Conservation (phyloP, 768 basidiomycete species). For the Coprinopsis marcescibilis region DNA sequence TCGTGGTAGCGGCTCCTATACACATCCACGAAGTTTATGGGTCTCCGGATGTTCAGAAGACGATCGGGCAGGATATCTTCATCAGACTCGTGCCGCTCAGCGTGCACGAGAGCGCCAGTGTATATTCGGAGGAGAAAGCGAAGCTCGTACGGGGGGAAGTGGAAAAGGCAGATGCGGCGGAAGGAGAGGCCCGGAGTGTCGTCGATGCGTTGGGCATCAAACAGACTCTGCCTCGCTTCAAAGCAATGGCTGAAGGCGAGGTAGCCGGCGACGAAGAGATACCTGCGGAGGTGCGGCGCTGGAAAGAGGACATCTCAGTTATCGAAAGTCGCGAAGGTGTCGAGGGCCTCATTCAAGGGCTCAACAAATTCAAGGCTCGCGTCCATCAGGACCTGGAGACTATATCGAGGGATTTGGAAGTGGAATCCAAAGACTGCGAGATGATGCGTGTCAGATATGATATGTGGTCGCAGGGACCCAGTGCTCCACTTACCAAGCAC, state of each 20-base stretch:
- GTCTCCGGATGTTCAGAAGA: constrained; percentile 85
- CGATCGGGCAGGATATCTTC: constrained; percentile 92
- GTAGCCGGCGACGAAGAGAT: constrained; percentile 61
- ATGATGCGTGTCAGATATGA: constrained; percentile 81
- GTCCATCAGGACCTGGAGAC: constrained; percentile 59
- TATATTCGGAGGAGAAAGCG: constrained; percentile 99
- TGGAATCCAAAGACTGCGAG: constrained; percentile 86
- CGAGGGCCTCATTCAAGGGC: constrained; percentile 53
- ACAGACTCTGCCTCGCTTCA: constrained; percentile 61
- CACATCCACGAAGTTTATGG: constrained; percentile 94
- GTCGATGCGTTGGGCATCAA: constrained; percentile 81
- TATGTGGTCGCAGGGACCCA: constrained; percentile 82
- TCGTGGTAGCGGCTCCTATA: constrained; percentile 74
- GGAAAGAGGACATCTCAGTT: constrained; percentile 66
- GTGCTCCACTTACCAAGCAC: constrained; percentile 63
- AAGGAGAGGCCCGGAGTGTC: constrained; percentile 72
- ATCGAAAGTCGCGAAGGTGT: constrained; percentile 67
- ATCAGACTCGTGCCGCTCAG: constrained; percentile 81
- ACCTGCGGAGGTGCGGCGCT: constrained; percentile 62
- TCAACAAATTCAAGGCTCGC: constrained; percentile 51
- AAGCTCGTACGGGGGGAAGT: constrained; percentile 85
- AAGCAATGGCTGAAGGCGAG: constrained; percentile 63
- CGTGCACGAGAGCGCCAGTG: constrained; percentile 92
- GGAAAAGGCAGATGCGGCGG: constrained; percentile 79
- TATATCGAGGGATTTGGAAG: constrained; percentile 64